These are phyloP conservation scores for Rhizopogon vulgaris DNA, from an alignment of 768 basidiomycete genomes.

Conservation along the genomic window DNA sequence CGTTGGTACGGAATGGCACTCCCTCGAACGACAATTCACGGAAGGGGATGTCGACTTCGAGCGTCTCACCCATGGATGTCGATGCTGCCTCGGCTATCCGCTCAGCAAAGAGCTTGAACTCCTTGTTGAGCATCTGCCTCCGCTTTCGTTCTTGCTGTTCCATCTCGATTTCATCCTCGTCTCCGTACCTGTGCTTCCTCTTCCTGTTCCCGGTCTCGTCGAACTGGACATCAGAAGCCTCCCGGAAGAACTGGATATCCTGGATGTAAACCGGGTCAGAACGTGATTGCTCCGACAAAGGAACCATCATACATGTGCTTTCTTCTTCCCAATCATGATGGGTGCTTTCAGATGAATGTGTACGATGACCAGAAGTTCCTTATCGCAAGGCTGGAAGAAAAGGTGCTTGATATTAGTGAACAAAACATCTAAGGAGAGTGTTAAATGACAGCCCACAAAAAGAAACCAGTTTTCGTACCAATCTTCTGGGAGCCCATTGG, in stretches of 20 bases:
- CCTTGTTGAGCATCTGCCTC: slow-evolving; percentile 83
- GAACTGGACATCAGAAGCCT: slow-evolving; percentile 95
- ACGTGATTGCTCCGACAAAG: not conserved
- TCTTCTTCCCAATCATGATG: slow-evolving; percentile 99
- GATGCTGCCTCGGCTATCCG: slow-evolving; percentile 84
- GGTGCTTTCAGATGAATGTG: slow-evolving; percentile 92
- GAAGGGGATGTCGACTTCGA: slow-evolving; percentile 97
- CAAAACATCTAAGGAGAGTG: slow-evolving; percentile 59
- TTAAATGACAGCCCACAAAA: slow-evolving; percentile 2
- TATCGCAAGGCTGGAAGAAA: slow-evolving; percentile 98
- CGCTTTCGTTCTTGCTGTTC: slow-evolving; percentile 95
- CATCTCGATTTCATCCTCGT: slow-evolving; percentile 98
- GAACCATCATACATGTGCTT: slow-evolving; percentile 66
- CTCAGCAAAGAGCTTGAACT: slow-evolving; percentile 90
- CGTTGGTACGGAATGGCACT: slow-evolving; percentile 93
- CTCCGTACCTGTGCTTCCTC: slow-evolving; percentile 92
- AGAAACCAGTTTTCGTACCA: slow-evolving; percentile 42
- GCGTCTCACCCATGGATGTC: slow-evolving; percentile 74
- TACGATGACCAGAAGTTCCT: slow-evolving; percentile 89
- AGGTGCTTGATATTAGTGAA: slow-evolving; percentile 98
- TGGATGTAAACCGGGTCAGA: slow-evolving; percentile 23
- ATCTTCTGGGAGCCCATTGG: slow-evolving; percentile 85
- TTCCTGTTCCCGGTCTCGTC: slow-evolving; percentile 99
- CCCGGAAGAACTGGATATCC: slow-evolving; percentile 98
- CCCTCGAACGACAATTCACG: slow-evolving; percentile 95